Evolutionary conservation across 2,329 filamentous ascomycete species (phyloP), one percentile per base, ranked within the genome.

Genomic region (Penicillium sp.): DNA sequence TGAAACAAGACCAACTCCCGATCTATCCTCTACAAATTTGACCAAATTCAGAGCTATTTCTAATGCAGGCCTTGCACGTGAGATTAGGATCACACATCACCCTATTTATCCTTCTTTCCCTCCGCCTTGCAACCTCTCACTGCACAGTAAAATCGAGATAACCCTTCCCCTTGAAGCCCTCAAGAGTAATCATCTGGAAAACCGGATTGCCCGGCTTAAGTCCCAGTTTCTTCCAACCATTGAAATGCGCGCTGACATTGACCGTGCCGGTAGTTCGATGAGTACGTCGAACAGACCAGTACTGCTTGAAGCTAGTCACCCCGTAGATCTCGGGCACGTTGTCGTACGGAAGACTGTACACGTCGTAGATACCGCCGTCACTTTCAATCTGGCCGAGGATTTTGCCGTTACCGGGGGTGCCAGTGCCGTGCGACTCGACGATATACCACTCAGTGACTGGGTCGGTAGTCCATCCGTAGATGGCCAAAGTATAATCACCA

Each of bases 171-270:
- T 54, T 30, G 38, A 54, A 40, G 22, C 35, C 52, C 16, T 54
- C 52, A 5, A 54, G 38, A 28, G 52, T 54, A 40, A 54, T 28
- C 52, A 54, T 54, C 52, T 54, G 52, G 35, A 54, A 54, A 40
- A 54, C 25, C 1, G 52, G 52, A 40, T 40, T 54, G 14, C 52
- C 35, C 19, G 52, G 52, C 14, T 40, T 26, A 16, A 54, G 35
- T 19, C 52, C 52, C 33, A 54, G 3, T 4, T 26, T 40, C 52
- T 54, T 54, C 52, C 52, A 54, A 4, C 19, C 52, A 16, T 54
- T 25, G 14, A 54, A 54, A 37, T 54, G 52, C 16, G 35, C 33
- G n/a, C 37, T 14, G n/a, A 54, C 52, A 28, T 54, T 42, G 35
- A 54, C 52, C 2, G 52, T 54, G 14, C 52, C 52, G 13, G 52